These are phyloP conservation scores for Symbiodinium natans DNA, from an alignment of 73 alveolate genomes.

Conservation along the genomic window DNA sequence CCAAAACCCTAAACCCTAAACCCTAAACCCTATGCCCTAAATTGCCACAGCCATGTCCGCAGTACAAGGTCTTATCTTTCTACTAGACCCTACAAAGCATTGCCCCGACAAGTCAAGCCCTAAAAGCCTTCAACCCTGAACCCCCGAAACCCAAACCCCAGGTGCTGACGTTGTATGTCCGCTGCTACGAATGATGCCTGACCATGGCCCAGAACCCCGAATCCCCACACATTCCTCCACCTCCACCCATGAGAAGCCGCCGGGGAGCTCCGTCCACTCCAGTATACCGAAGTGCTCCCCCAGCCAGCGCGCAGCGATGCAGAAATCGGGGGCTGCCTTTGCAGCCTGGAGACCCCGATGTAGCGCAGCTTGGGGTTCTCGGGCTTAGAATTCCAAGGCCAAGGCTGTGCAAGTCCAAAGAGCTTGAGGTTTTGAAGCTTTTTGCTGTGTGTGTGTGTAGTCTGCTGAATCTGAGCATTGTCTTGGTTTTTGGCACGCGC, in stretches of 20 bases:
- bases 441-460: too few species aligned
- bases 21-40: not conserved
- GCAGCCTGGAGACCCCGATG: not conserved
- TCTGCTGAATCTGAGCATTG: too few species aligned
- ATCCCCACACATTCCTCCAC: not conserved
- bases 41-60: not conserved
- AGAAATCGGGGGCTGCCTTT: not conserved
- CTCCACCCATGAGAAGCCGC: not conserved
- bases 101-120: not conserved
- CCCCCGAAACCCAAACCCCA: not conserved
- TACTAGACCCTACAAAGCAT: not conserved
- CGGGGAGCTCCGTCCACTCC: not conserved
- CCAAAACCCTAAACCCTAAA: not conserved
- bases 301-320: slow-evolving; percentile 33
- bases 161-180: not conserved
- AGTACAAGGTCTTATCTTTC: too few species aligned
- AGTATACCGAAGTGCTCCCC: slow-evolving; percentile 22
- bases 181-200: too few species aligned
- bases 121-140: not conserved
- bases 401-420: too few species aligned
- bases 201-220: not conserved
- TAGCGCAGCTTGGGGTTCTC: too few species aligned
- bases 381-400: too few species aligned
- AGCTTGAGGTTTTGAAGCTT: too few species aligned
- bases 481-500: too few species aligned